Base-by-base conservation (phyloP, 2,329 filamentous ascomycete genomes). In the Aspergillus udagawae region DNA sequence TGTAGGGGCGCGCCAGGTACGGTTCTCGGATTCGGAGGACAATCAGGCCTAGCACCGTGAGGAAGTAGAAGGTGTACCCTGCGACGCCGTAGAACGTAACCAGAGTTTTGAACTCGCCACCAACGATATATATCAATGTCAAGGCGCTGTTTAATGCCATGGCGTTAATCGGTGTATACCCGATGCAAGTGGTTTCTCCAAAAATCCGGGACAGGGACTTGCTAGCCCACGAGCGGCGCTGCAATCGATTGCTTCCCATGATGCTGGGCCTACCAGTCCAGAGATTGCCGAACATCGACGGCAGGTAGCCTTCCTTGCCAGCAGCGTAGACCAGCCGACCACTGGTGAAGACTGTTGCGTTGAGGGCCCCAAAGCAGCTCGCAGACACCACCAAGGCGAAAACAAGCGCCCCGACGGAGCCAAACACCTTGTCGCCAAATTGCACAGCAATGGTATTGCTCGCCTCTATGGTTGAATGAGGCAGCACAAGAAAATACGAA, bases 41-140 rank as follows among this genome's bases (percentile, higher is more conserved):
- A 61, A 99, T 97, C 51, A 99, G 82, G 0, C 94, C 94, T 0
- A 99, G 83, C 0, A 99, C 94, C 0, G 93, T 95, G 55, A 96
- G 79, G 74, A 99, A 99, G 78, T 99, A 99, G 72, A 99, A 99
- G 0, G 91, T 91, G 73, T 99, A 99, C 14, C 92, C 92, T 0
- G 94, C 94, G 12, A 99, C 94, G 56, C 94, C 94, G 76, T 97
- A 97, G 72, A 99, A 99, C 0, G 94, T 97, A 56, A 97, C 83
- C 2, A 99, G 83, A 0, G 93, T 96, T 53, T 86, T 82, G 71
- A 99, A 97, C 72, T 96, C 91, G 74, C 94, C 94, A 4, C 96
- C 86, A 2, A 89, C 69, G 60, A 96, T 86, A 77, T 97, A 99
- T 1, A 83, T 77, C 3, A 83, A 77, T 0, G 91, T 96, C 23